Evolutionary conservation across 768 basidiomycete genomes (phyloP).

Genomic region (Trametes cubensis): DNA sequence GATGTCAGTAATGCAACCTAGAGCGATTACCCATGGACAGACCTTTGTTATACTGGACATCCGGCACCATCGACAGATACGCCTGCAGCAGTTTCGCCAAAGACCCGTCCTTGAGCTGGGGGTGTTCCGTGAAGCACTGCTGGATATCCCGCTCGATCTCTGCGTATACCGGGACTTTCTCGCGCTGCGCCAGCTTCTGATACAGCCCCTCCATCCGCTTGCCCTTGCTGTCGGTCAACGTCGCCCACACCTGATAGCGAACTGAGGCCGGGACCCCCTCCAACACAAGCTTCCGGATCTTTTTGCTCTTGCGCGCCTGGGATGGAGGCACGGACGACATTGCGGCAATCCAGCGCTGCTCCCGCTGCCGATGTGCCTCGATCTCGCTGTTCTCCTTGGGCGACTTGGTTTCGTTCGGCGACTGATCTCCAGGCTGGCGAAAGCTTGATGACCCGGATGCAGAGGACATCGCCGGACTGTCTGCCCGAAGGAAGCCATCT

Average conservation of each 20-base stretch:
- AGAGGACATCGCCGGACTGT: constrained; percentile 36
- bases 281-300: constrained; percentile 69
- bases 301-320: constrained; percentile 77
- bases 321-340: constrained; percentile 59
- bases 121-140: constrained; percentile 57
- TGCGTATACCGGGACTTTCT: constrained; percentile 47
- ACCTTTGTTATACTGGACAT: constrained; percentile 72
- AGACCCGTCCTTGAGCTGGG: constrained; percentile 58
- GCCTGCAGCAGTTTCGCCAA: constrained; percentile 61
- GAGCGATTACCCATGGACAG: constrained; percentile 11
- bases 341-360: constrained; percentile 73
- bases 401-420: constrained; percentile 4
- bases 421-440: constrained; percentile 8
- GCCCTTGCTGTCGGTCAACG: constrained; percentile 76
- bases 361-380: constrained; percentile 73
- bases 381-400: constrained; percentile 20
- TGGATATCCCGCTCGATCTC: constrained; percentile 65
- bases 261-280: constrained; percentile 85
- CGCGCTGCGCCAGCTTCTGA: constrained; percentile 58
- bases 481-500: constrained; percentile 31
- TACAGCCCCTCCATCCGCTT: constrained; percentile 72
- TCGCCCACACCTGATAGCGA: constrained; percentile 82
- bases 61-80: constrained; percentile 85
- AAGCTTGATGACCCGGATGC: constrained; percentile 26
- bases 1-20: background rate